Evolutionary conservation across 345 rosid genomes (phyloP).

Genomic region (Cardiospermum halicacabum): DNA sequence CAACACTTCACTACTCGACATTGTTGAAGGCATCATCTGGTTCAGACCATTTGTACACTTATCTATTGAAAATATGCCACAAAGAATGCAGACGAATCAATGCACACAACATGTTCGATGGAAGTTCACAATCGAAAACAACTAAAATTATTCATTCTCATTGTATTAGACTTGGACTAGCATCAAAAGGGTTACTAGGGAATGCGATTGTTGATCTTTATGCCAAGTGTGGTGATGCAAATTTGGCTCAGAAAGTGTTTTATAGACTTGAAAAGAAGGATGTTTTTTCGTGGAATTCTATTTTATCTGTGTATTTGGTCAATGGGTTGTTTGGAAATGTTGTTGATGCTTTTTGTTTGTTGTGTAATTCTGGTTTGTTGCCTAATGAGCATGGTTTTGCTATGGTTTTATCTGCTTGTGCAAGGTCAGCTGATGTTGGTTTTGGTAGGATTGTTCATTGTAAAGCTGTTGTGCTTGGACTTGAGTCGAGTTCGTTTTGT

Average conservation of each 20-base stretch:
- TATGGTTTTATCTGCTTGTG: conserved; percentile 67
- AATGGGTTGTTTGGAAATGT: conserved; percentile 37
- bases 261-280: conserved; percentile 43
- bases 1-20: conserved; percentile 22
- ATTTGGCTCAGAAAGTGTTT: conserved; percentile 59
- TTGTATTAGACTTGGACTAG: conserved; percentile 45
- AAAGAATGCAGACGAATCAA: conserved; percentile 44
- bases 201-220: conserved; percentile 74
- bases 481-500: conserved; percentile 51
- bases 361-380: conserved; percentile 33
- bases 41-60: conserved; percentile 12
- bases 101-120: conserved; percentile 62
- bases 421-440: conserved; percentile 38
- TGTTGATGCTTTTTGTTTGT: conserved; percentile 28
- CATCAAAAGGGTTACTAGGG: conserved; percentile 41
- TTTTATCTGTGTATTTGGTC: conserved; percentile 64
- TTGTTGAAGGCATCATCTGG: conserved; percentile 18
- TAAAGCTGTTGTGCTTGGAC: conserved; percentile 55
- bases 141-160: conserved; percentile 51
- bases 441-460: conserved; percentile 62
- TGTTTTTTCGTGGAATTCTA: conserved; percentile 73
- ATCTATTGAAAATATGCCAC: conserved; percentile 33
- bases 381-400: conserved; percentile 80
- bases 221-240: conserved; percentile 60
- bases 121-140: conserved; percentile 42